Base-by-base conservation (phyloP, 129 eudicot species). In the Flaveria linearis region DNA sequence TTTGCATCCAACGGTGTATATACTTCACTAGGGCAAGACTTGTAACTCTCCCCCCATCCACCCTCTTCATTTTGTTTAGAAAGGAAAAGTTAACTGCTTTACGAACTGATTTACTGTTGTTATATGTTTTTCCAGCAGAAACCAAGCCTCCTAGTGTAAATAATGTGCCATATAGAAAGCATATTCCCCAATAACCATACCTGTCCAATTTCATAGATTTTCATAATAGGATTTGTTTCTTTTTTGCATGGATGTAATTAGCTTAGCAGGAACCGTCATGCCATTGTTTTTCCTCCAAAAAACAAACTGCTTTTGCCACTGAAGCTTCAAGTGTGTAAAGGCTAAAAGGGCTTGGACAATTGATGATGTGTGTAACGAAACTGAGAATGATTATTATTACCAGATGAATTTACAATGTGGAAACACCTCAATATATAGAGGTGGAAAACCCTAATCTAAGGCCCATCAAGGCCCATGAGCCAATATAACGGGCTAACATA, bases 161-260 rank as follows among this genome's bases (percentile, higher is more conserved):
- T 66, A 77, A 81, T 14, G 90, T 75, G 26, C 86, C 90, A 53
- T 88, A 88, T 15, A 79, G 75, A 51, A 86, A 88, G 75, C 93
- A 88, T 46, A 88, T 61, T 41, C 90, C 93, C 93, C 93, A 86
- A 67, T 73, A 75, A 11, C 93, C 88, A 61, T 88, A 86, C 92
- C 92, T 88, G 69, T 18, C 23, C 7, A 75, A 56, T 52, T 79
- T 60, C 67, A 67, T 49, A 50, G 18, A 51, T 69, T 17, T 49
- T 76, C 68, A 43, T 12, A 26, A 66, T 71, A 17, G 20, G 1
- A 10, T 71, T 70, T 14, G 9, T 20, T 18, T 41, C 26, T 26
- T 39, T 15, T 43, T 28, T 69, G 26, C 14, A 25, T 47, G 45
- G 58, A 72, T 15, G 20, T 7, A 5, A 20, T 43, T 23, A 60